phyloP scores from a whole-genome alignment of 768 basidiomycete genomes.

The Exsudoporus frostii region DNA sequence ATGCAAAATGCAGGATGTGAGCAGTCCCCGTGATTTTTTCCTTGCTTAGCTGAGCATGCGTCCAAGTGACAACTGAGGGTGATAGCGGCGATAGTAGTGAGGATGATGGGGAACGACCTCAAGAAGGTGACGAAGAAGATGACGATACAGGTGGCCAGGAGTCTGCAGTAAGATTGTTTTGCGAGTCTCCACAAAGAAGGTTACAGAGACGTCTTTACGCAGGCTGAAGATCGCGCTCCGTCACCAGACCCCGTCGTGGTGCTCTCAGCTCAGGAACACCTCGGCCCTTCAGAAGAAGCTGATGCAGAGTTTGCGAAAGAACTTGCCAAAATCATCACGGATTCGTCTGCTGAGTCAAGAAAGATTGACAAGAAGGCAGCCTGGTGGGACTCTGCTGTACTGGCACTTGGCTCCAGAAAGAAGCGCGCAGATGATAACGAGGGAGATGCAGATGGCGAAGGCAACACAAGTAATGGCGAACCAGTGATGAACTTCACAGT shows the following conservation, averaged over 20 bases:
- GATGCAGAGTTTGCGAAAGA: slow-evolving; percentile 95
- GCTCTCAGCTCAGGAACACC: slow-evolving; percentile 63
- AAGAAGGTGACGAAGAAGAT: slow-evolving; percentile 62
- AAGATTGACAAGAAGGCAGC: slow-evolving; percentile 89
- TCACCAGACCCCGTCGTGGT: slow-evolving; percentile 83
- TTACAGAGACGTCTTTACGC: background rate
- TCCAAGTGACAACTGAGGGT: slow-evolving; percentile 34
- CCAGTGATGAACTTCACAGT: slow-evolving; percentile 87
- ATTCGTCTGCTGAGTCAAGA: slow-evolving; percentile 76
- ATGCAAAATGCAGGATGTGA: slow-evolving; percentile 58
- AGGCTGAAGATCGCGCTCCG: slow-evolving; percentile 64
- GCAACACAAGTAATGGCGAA: slow-evolving; percentile 29
- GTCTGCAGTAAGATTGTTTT: slow-evolving; percentile 47
- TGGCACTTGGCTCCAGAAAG: slow-evolving; percentile 62
- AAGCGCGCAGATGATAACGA: slow-evolving; percentile 61
- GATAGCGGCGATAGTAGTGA: slow-evolving; percentile 55
- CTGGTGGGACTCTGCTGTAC: slow-evolving; percentile 85
- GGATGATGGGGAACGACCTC: slow-evolving; percentile 37
- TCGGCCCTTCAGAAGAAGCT: slow-evolving; percentile 85
- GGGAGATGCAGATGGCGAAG: slow-evolving; percentile 43
- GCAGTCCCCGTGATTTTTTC: slow-evolving; percentile 16
- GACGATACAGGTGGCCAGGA: slow-evolving; percentile 48
- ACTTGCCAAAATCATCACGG: slow-evolving; percentile 91
- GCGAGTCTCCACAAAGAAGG: background rate
- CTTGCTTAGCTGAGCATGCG: slow-evolving; percentile 14